Base-by-base conservation (phyloP, 345 rosid genomes). In the Hibiscus tridactylites region DNA sequence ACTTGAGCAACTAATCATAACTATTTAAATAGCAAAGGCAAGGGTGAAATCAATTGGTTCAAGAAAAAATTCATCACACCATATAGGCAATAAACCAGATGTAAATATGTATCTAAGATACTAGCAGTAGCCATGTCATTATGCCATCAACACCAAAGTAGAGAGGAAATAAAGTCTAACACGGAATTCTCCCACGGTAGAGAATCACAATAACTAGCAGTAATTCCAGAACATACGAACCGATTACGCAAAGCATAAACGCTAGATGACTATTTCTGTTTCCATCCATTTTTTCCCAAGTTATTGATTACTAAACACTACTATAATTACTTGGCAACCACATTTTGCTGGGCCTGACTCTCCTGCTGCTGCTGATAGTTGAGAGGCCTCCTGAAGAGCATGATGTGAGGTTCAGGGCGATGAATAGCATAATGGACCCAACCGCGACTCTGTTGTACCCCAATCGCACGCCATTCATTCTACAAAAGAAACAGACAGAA, bases 381-480 rank as follows among this genome's bases (percentile, higher is more conserved):
- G 63, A 95, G 80, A 7, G 97, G 82, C 87, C 97, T 86, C 85
- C 93, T 87, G 76, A 92, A 95, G 50, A 95, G 97, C 99, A 93
- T 93, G 77, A 91, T 94, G 73, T 94, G 98, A 77, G 97, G 98
- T 81, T 93, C 98, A 26, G 98, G 98, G 46, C 96, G 94, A 75
- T 91, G 98, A 77, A 93, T 82, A 0, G 98, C 96, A 73, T 93
- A 91, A 81, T 91, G 97, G 2, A 88, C 92, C 98, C 98, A 93
- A 24, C 97, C 97, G 4, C 98, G 90, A 81, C 98, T 93, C 85
- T 90, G 98, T 73, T 92, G 98, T 5, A 92, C 99, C 71, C 99
- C 99, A 7, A 95, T 89, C 0, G 92, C 97, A 12, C 99, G 86
- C 99, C 99, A 95, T 61, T 95, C 99, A 21, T 80, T 87, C 98